Percentiles rank a stretch among this genome's conserved stretches.
phyloP scores from a whole-genome alignment of 345 rosid genomes.

The Carallia pectinifolia region DNA sequence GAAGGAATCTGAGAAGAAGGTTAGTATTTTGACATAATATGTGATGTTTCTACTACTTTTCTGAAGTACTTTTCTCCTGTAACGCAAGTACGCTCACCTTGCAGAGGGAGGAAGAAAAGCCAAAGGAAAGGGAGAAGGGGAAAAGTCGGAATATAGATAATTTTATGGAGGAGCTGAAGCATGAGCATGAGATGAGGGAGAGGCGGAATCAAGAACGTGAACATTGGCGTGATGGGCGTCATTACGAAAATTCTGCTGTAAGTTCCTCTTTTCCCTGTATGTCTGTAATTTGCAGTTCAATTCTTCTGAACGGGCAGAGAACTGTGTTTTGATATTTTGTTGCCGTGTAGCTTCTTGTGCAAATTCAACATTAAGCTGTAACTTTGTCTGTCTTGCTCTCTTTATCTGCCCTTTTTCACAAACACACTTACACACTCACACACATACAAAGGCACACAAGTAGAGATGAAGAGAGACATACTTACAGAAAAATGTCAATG shows the following conservation, averaged over 20 bases:
- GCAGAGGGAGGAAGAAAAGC: conserved; percentile 82
- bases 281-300: background rate
- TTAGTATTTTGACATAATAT: conserved; percentile 23
- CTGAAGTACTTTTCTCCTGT: conserved; percentile 13
- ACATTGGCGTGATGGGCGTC: conserved; percentile 68
- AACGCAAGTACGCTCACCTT: conserved; percentile 15
- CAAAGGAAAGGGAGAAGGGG: conserved; percentile 80
- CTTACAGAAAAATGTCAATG: too few species aligned
- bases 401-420: too few species aligned
- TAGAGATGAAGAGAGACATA: too few species aligned
- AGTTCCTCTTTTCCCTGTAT: conserved; percentile 18
- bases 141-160: conserved; percentile 88
- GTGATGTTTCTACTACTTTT: conserved; percentile 1
- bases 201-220: conserved; percentile 91
- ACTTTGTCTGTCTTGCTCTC: background rate
- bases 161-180: conserved; percentile 98
- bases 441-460: too few species aligned
- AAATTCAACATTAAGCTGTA: background rate
- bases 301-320: background rate
- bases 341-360: background rate
- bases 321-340: background rate
- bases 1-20: conserved; percentile 89
- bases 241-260: conserved; percentile 64
- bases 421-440: too few species aligned
- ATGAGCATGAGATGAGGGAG: conserved; percentile 96